phyloP scores from a whole-genome alignment of 176 grass and related monocot species.

The Dactylis glomerata region DNA sequence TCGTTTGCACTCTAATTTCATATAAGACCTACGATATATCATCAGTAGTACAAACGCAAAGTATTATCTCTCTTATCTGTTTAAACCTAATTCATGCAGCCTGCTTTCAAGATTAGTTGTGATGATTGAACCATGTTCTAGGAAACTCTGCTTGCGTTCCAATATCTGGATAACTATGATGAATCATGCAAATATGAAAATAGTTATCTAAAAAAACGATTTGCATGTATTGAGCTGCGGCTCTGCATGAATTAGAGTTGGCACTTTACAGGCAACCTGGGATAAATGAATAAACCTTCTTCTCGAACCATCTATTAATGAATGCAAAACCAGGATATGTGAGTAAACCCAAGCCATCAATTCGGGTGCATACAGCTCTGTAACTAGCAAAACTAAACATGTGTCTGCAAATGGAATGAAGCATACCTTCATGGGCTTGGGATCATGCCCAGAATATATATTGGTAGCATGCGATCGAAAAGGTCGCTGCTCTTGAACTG shows the following conservation, averaged over 20 bases:
- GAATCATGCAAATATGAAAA: background rate
- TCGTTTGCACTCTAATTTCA: too few relatives aligned
- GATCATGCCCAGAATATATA: conserved; percentile 65
- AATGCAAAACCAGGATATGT: conserved; percentile 12
- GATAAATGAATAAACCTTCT: background rate
- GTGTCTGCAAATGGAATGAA: background rate
- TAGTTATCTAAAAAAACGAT: background rate
- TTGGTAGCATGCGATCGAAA: conserved; percentile 49
- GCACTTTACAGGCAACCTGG: background rate
- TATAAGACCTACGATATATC: background rate
- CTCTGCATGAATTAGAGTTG: background rate
- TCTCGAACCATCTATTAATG: background rate
- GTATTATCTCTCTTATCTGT: background rate
- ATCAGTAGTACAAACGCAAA: background rate
- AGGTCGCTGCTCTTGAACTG: conserved; percentile 52
- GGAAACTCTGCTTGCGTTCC: background rate
- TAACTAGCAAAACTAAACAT: background rate
- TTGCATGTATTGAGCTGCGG: background rate
- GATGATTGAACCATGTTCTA: background rate
- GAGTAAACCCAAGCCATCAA: background rate
- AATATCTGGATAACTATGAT: conserved; percentile 10
- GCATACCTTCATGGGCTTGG: conserved; percentile 66
- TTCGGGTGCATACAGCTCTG: background rate
- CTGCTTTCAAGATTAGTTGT: background rate
- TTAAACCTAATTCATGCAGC: background rate